A percentile compares a stretch with the other conserved stretches of the same genome.
Evolutionary conservation across 192 early-diverging fungal genomes (phyloP).

Genomic region (Piromyces sp.): DNA sequence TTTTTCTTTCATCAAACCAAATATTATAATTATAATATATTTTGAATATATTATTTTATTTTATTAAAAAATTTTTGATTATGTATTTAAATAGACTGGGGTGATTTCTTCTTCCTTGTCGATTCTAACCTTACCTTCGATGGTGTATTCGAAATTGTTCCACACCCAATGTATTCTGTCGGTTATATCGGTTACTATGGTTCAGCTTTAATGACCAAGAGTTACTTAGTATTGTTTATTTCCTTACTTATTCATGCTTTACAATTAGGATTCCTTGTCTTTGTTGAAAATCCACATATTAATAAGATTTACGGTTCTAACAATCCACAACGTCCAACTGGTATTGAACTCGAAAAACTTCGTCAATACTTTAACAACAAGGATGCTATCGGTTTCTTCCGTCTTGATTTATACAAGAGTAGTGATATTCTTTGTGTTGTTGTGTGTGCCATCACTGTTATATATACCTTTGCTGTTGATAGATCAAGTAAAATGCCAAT

Average conservation of each 20-base stretch:
- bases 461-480: conserved; percentile 19
- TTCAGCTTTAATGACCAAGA: conserved; percentile 73
- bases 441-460: conserved; percentile 18
- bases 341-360: conserved; percentile 1
- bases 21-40: too few relatives aligned
- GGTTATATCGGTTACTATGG: conserved; percentile 96
- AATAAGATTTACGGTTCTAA: conserved; percentile 39
- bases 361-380: neutral
- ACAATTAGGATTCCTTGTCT: conserved; percentile 74
- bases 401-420: neutral
- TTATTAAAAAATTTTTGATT: too few relatives aligned
- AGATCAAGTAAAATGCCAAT: neutral
- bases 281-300: conserved; percentile 84
- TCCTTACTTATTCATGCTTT: conserved; percentile 70
- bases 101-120: conserved; percentile 93
- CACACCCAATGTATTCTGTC: conserved; percentile 97
- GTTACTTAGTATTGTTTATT: conserved; percentile 78
- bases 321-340: neutral
- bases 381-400: conserved; percentile 2
- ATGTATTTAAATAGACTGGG: conserved; percentile 58
- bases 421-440: conserved; percentile 32
- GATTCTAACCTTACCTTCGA: conserved; percentile 72
- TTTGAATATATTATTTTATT: too few relatives aligned
- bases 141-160: conserved; percentile 89
- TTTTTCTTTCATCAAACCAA: too few relatives aligned